phyloP scores from a whole-genome alignment of 2,329 filamentous ascomycete species.

The Phoma sp. region DNA sequence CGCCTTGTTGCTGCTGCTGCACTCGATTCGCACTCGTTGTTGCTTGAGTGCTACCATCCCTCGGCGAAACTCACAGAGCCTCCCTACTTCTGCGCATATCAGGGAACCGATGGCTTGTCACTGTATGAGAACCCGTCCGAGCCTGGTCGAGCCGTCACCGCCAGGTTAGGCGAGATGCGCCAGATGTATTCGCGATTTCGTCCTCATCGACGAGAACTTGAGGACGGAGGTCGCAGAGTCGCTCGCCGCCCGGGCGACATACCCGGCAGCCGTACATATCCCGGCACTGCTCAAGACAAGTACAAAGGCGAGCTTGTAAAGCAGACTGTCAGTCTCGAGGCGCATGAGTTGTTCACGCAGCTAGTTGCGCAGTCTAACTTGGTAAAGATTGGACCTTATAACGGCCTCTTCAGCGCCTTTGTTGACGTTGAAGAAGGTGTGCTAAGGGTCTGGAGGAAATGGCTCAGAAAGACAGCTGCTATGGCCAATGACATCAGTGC shows the following conservation, averaged over 20 bases:
- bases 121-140: conserved; percentile 49
- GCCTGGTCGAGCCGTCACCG: conserved; percentile 27
- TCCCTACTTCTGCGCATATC: conserved; percentile 72
- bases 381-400: conserved; percentile 68
- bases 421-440: conserved; percentile 73
- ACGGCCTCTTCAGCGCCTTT: conserved; percentile 69
- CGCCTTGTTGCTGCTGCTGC: conserved; percentile 67
- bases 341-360: conserved; percentile 76
- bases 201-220: conserved; percentile 66
- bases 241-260: conserved; percentile 55
- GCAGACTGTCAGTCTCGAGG: conserved; percentile 71
- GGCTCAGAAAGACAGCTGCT: conserved; percentile 63
- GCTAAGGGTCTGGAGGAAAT: conserved; percentile 74
- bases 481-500: conserved; percentile 22
- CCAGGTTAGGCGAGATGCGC: conserved; percentile 58
- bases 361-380: conserved; percentile 73
- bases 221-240: conserved; percentile 45
- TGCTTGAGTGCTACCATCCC: conserved; percentile 82
- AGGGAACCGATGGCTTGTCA: conserved; percentile 68
- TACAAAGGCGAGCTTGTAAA: conserved; percentile 57
- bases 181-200: conserved; percentile 74
- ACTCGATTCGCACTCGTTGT: conserved; percentile 68
- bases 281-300: conserved; percentile 35
- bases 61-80: conserved; percentile 72
- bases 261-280: conserved; percentile 54